Conservation (phyloP, 1,284 basidiomycete genomes). For the Leccinum solheimii region DNA sequence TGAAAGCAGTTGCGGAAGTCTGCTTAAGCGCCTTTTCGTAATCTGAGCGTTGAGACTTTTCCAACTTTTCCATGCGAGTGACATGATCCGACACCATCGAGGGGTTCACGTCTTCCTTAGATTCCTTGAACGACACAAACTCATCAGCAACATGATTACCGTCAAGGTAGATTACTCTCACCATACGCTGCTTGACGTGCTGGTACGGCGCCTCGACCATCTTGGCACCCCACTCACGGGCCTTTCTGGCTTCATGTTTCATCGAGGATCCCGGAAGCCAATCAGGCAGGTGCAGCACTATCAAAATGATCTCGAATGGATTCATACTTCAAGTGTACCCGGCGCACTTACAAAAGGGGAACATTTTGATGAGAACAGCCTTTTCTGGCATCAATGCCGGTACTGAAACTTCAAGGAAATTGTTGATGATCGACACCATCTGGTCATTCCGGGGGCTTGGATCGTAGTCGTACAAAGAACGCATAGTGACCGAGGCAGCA, state of each 20-base stretch:
- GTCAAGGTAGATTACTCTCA: neutral
- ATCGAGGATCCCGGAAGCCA: constrained; percentile 27
- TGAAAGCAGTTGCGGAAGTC: constrained; percentile 16
- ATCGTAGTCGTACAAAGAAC: constrained; percentile 27
- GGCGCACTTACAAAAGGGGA: constrained; percentile 25
- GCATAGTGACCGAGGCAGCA: constrained; percentile 18
- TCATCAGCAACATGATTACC: neutral
- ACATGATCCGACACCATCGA: constrained; percentile 29
- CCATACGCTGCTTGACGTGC: constrained; percentile 18
- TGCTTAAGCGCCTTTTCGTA: constrained; percentile 26
- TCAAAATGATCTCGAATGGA: neutral
- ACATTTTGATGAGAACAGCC: constrained; percentile 19
- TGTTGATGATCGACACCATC: constrained; percentile 22
- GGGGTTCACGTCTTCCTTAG: constrained; percentile 2
- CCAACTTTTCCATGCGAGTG: constrained; percentile 17
- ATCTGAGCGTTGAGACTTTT: constrained; percentile 7
- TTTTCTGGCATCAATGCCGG: constrained; percentile 11
- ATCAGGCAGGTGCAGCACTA: constrained; percentile 24
- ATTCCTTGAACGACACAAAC: constrained; percentile 5
- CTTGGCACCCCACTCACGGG: constrained; percentile 14
- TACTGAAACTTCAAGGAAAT: constrained; percentile 16
- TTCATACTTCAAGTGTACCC: too few relatives aligned
- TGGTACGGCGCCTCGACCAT: constrained; percentile 24
- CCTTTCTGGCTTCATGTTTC: constrained; percentile 15
- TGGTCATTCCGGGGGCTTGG: constrained; percentile 22